phyloP scores from a whole-genome alignment of 768 basidiomycete genomes.

The Tulasnella sp. region DNA sequence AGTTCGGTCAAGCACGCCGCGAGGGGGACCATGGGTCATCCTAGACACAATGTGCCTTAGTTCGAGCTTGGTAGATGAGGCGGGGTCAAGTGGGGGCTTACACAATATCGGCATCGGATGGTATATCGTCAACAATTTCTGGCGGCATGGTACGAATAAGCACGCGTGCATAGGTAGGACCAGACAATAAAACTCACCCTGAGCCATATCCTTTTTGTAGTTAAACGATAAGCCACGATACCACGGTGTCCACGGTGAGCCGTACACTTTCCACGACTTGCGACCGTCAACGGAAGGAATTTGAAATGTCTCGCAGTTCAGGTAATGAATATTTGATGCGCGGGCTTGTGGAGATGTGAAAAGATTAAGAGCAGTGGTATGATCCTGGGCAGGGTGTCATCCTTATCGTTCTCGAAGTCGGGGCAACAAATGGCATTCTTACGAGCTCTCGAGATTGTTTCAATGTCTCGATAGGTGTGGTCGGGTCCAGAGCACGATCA shows the following conservation, averaged over 20 bases:
- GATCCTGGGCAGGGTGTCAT: slow-evolving; percentile 18
- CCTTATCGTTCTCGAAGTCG: neutral
- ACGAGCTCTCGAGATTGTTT: neutral
- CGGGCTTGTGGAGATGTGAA: slow-evolving; percentile 9
- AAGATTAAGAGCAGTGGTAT: slow-evolving; percentile 15
- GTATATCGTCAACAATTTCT: slow-evolving; percentile 29
- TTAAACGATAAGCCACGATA: slow-evolving; percentile 33
- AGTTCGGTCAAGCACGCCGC: slow-evolving; percentile 24
- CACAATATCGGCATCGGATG: slow-evolving; percentile 26
- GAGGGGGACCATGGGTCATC: slow-evolving; percentile 34
- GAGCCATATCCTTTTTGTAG: slow-evolving; percentile 24
- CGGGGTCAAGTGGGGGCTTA: neutral
- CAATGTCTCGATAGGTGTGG: neutral
- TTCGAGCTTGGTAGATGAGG: neutral
- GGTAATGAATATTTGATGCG: slow-evolving; percentile 30
- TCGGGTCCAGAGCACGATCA: slow-evolving; percentile 29
- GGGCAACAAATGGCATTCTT: slow-evolving; percentile 3
- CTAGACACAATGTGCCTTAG: neutral
- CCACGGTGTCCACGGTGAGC: slow-evolving; percentile 34
- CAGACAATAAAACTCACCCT: neutral
- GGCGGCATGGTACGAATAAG: neutral
- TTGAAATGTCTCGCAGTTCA: slow-evolving; percentile 32
- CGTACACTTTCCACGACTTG: slow-evolving; percentile 33
- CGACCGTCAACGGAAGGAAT: slow-evolving; percentile 32
- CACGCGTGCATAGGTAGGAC: neutral